These are phyloP conservation scores for Alternaria infectoria DNA, from an alignment of 2,329 filamentous ascomycete species.

Conservation along the genomic window DNA sequence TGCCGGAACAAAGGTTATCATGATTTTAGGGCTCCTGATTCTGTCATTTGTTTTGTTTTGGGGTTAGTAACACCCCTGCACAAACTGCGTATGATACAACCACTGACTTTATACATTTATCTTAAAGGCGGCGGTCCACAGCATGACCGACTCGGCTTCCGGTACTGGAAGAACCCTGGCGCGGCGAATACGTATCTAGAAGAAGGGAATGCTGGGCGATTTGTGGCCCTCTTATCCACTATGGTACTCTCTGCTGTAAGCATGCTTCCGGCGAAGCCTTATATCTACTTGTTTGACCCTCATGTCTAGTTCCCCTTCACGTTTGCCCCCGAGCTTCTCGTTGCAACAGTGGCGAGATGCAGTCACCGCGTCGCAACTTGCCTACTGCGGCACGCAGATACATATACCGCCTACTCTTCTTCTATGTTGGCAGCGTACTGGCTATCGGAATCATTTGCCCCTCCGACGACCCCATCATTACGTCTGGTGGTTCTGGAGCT, in stretches of 20 bases:
- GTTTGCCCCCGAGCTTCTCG: conserved; percentile 31
- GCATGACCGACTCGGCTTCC: conserved; percentile 60
- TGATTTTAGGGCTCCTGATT: conserved; percentile 56
- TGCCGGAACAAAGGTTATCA: conserved; percentile 40
- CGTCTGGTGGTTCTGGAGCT: conserved; percentile 60
- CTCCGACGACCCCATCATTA: conserved; percentile 58
- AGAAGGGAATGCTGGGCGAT: conserved; percentile 56
- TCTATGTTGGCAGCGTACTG: conserved; percentile 64
- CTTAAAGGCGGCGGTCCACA: conserved; percentile 57
- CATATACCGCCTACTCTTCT: conserved; percentile 68
- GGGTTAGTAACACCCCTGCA: conserved; percentile 28
- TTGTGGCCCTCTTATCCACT: conserved; percentile 60
- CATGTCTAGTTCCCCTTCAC: conserved; percentile 5
- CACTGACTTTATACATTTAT: not conserved
- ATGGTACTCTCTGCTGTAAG: conserved; percentile 60
- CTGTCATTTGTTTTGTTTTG: conserved; percentile 63
- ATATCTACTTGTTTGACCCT: not conserved
- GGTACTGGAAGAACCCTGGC: conserved; percentile 63
- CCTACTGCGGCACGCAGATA: conserved; percentile 65
- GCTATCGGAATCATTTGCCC: conserved; percentile 68
- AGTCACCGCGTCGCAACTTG: conserved; percentile 63
- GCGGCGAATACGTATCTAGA: conserved; percentile 60
- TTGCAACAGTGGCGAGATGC: conserved; percentile 65
- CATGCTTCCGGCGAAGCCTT: not conserved
- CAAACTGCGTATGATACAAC: not conserved